These are phyloP conservation scores for Peronosclerospora sorghi DNA, from an alignment of 352 stramenopile genomes.

Conservation along the genomic window DNA sequence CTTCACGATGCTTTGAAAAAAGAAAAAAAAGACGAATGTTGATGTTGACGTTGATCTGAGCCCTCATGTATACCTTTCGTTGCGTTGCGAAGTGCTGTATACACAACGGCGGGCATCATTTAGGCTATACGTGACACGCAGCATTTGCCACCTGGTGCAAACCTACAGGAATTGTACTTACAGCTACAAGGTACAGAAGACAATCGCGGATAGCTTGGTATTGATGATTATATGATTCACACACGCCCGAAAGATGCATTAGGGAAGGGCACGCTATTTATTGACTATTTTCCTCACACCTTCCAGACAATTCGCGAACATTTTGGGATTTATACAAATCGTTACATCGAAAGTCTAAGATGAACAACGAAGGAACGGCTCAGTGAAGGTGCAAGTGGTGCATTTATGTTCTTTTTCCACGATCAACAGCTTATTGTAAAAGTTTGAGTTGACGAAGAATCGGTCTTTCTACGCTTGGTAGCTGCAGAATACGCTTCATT, in stretches of 20 bases:
- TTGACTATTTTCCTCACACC: constrained; percentile 77
- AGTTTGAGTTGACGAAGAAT: constrained; percentile 85
- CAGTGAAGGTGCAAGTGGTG: constrained; percentile 77
- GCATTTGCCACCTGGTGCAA: constrained; percentile 48
- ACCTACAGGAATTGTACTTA: constrained; percentile 69
- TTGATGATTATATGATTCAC: constrained; percentile 82
- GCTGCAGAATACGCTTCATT: constrained; percentile 73
- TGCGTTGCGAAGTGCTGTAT: constrained; percentile 83
- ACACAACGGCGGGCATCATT: constrained; percentile 83
- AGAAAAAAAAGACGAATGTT: constrained; percentile 48
- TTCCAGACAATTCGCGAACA: constrained; percentile 82
- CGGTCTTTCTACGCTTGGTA: constrained; percentile 68
- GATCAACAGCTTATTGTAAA: constrained; percentile 83
- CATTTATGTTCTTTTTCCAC: constrained; percentile 86
- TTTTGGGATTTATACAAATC: constrained; percentile 71
- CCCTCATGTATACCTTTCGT: constrained; percentile 74
- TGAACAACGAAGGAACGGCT: constrained; percentile 78
- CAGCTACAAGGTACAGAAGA: constrained; percentile 70
- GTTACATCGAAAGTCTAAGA: constrained; percentile 77
- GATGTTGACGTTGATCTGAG: constrained; percentile 81
- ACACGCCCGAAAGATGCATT: constrained; percentile 57
- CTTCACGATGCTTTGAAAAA: constrained; percentile 39
- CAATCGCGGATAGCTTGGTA: constrained; percentile 57
- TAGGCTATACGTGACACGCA: constrained; percentile 69
- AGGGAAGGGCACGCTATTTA: constrained; percentile 76